Conservation (phyloP, 2,329 filamentous ascomycete genomes). For the Neopestalotiopsis clavispora region DNA sequence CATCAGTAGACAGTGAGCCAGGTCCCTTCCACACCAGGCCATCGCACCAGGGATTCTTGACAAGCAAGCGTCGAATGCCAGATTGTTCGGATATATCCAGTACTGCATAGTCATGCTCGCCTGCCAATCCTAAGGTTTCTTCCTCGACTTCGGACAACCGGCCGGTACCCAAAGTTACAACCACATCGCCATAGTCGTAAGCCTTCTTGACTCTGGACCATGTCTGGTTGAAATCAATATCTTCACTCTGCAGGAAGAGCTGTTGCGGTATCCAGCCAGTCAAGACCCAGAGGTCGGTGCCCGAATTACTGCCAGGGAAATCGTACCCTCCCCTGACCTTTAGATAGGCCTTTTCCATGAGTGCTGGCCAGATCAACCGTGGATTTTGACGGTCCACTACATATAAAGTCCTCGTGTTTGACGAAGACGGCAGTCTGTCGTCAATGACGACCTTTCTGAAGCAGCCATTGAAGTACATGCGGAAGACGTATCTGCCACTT, state of each 20-base stretch:
- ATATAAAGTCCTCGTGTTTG: conserved; percentile 76
- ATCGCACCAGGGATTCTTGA: conserved; percentile 97
- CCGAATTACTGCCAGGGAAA: conserved; percentile 96
- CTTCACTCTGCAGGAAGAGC: conserved; percentile 85
- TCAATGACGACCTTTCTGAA: conserved; percentile 90
- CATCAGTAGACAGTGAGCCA: conserved; percentile 37
- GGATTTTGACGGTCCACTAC: conserved; percentile 87
- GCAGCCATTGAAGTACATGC: conserved; percentile 95
- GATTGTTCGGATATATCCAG: conserved; percentile 72
- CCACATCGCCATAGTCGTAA: conserved; percentile 78
- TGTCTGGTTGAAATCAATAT: conserved; percentile 74
- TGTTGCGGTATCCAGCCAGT: conserved; percentile 98
- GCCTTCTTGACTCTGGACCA: conserved; percentile 80
- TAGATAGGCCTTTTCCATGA: conserved; percentile 94
- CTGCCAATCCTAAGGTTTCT: conserved; percentile 78
- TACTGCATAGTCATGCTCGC: conserved; percentile 93
- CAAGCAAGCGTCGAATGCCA: conserved; percentile 70
- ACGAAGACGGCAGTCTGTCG: conserved; percentile 82
- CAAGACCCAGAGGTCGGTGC: conserved; percentile 89
- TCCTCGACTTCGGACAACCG: conserved; percentile 79
- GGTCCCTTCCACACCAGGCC: conserved; percentile 74
- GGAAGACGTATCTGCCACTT: conserved; percentile 88
- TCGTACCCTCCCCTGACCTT: conserved; percentile 96
- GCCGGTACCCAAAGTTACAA: conserved; percentile 90
- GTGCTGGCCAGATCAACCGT: conserved; percentile 84